Evolutionary conservation across 1,284 basidiomycete species (phyloP).

Genomic region (Leccinum discolor): DNA sequence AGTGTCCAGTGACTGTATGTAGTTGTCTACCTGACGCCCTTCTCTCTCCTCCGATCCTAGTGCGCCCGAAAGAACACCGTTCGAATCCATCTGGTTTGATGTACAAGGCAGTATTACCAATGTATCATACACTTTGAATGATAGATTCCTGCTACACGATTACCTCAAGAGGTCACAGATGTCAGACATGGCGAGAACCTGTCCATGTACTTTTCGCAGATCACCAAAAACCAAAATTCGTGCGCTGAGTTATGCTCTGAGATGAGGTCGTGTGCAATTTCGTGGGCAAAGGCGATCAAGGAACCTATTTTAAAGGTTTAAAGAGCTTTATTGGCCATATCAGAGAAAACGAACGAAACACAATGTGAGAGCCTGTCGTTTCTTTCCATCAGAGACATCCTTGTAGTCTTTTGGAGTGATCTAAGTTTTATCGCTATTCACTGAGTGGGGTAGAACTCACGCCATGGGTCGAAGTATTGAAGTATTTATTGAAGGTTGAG

Average conservation of each 20-base stretch:
- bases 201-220: not conserved
- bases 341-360: constrained; percentile 45
- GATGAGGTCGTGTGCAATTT: not conserved
- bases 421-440: too few species aligned
- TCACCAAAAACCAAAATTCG: not conserved
- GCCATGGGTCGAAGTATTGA: constrained; percentile 80
- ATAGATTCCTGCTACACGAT: not conserved
- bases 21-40: too few species aligned
- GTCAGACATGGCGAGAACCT: not conserved
- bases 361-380: constrained; percentile 74
- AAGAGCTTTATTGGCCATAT: not conserved
- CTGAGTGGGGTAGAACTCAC: constrained; percentile 41
- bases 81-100: too few species aligned
- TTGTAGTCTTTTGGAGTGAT: constrained; percentile 64
- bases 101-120: too few species aligned
- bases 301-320: not conserved
- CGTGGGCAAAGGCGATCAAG: not conserved
- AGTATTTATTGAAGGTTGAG: constrained; percentile 85
- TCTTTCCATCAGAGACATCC: constrained; percentile 57
- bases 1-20: too few species aligned
- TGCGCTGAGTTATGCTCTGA: not conserved
- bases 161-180: not conserved
- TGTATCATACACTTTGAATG: too few species aligned
- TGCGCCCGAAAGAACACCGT: too few species aligned
- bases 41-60: too few species aligned